Conservation (phyloP, 1,284 basidiomycete species). For the Neonothopanus nambi region DNA sequence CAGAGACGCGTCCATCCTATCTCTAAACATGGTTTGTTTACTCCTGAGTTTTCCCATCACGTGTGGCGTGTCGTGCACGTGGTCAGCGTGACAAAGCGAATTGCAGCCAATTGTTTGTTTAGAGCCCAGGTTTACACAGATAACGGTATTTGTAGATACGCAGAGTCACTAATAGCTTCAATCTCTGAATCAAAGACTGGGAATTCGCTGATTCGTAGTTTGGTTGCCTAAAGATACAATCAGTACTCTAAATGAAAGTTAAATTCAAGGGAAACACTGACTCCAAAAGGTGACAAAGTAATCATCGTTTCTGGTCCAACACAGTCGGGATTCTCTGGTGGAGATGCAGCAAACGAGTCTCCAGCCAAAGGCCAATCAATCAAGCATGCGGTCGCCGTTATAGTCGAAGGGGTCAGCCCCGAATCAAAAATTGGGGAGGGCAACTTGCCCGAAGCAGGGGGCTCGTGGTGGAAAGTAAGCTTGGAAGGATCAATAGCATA, state of each 20-base stretch:
- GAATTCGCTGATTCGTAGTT: slow-evolving; percentile 42
- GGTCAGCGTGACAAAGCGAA: not conserved
- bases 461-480: slow-evolving; percentile 34
- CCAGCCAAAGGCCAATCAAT: slow-evolving; percentile 41
- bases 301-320: slow-evolving; percentile 31
- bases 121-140: not conserved
- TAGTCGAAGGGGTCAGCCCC: slow-evolving; percentile 37
- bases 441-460: slow-evolving; percentile 30
- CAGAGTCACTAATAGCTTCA: not conserved
- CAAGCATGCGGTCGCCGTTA: slow-evolving; percentile 37
- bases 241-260: not conserved
- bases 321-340: slow-evolving; percentile 36
- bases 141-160: slow-evolving; percentile 1
- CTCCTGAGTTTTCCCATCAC: not conserved
- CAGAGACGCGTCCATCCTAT: not conserved
- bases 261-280: slow-evolving; percentile 17
- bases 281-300: slow-evolving; percentile 40
- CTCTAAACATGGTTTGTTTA: slow-evolving; percentile 1
- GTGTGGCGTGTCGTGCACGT: slow-evolving; percentile 1
- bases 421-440: slow-evolving; percentile 41
- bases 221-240: slow-evolving; percentile 37
- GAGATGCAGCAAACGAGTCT: slow-evolving; percentile 36
- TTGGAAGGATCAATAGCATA: slow-evolving; percentile 42
- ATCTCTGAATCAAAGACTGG: slow-evolving; percentile 21
- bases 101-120: no score